A percentile compares a stretch with the other conserved stretches of the same genome.
phyloP scores from a whole-genome alignment of 768 basidiomycete species.

The Termitomyces sp. region DNA sequence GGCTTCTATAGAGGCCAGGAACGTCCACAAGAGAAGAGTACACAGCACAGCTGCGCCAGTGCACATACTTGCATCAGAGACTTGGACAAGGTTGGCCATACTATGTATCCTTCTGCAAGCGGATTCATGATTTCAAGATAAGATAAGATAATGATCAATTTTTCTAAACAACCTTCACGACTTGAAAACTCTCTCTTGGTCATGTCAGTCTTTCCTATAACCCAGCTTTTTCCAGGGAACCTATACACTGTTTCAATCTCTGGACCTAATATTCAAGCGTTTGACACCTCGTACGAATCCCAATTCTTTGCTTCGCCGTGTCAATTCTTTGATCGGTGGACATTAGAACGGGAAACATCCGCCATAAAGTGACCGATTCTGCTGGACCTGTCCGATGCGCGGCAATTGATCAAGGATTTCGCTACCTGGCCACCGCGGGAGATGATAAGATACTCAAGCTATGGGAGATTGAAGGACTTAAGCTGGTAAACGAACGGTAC shows the following conservation, averaged over 20 bases:
- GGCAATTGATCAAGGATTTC: conserved; percentile 40
- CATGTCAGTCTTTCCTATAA: conserved; percentile 48
- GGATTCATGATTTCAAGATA: background rate
- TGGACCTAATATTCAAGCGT: conserved; percentile 61
- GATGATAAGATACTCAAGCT: conserved; percentile 84
- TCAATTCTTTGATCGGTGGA: background rate
- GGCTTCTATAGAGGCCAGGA: no score
- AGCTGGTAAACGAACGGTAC: conserved; percentile 61
- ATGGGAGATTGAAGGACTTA: conserved; percentile 59
- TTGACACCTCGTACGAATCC: conserved; percentile 52
- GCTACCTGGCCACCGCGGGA: conserved; percentile 56
- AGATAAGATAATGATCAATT: conserved; percentile 8
- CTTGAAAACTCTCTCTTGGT: background rate
- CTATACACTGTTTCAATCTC: conserved; percentile 40
- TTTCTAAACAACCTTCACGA: background rate
- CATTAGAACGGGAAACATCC: conserved; percentile 49
- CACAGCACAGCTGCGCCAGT: no score
- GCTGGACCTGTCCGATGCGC: conserved; percentile 59
- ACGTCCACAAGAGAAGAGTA: no score
- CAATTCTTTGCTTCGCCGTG: background rate
- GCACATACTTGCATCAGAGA: no score
- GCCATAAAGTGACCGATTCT: conserved; percentile 44
- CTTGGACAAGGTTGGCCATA: no score
- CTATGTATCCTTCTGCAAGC: no score
- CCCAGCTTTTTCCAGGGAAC: conserved; percentile 38